These are phyloP conservation scores for Naegleria lovaniensis DNA, from an alignment of 208 protist species.

Conservation along the genomic window DNA sequence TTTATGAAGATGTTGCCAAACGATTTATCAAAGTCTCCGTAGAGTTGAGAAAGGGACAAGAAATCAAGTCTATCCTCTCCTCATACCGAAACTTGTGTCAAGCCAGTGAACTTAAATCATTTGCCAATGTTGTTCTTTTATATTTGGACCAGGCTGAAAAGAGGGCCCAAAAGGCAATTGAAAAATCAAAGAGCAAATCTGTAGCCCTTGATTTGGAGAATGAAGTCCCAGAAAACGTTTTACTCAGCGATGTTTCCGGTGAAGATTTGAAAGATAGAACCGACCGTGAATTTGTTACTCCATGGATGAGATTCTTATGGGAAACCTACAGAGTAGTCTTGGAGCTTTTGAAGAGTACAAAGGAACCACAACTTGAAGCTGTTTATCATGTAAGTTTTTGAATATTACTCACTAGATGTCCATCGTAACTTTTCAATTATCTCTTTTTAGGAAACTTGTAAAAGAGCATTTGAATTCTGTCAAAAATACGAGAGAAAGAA, in stretches of 20 bases:
- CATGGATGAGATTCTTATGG: constrained; percentile 37
- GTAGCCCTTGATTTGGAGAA: constrained; percentile 13
- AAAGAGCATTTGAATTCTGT: constrained; percentile 33
- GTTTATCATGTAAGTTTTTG: background rate
- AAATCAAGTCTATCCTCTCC: background rate
- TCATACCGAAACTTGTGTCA: background rate
- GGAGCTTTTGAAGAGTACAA: constrained; percentile 23
- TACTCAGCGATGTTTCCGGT: constrained; percentile 24
- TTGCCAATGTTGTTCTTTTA: background rate
- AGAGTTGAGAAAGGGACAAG: background rate
- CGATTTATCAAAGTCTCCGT: background rate
- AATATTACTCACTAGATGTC: too few relatives aligned
- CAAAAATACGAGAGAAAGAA: constrained; percentile 28
- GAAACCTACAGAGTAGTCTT: constrained; percentile 32
- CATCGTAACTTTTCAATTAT: background rate
- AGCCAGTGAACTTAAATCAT: background rate
- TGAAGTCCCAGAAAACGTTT: constrained; percentile 33
- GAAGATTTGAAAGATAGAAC: constrained; percentile 36
- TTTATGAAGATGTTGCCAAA: constrained; percentile 1
- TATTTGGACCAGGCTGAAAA: constrained; percentile 8
- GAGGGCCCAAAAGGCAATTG: background rate
- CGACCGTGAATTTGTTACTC: constrained; percentile 33
- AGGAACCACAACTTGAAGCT: background rate
- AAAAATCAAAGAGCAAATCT: background rate
- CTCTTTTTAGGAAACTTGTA: background rate